These are phyloP conservation scores for Sugiyamaella xylanicola DNA, from an alignment of 1,139 yeast species.

Conservation along the genomic window DNA sequence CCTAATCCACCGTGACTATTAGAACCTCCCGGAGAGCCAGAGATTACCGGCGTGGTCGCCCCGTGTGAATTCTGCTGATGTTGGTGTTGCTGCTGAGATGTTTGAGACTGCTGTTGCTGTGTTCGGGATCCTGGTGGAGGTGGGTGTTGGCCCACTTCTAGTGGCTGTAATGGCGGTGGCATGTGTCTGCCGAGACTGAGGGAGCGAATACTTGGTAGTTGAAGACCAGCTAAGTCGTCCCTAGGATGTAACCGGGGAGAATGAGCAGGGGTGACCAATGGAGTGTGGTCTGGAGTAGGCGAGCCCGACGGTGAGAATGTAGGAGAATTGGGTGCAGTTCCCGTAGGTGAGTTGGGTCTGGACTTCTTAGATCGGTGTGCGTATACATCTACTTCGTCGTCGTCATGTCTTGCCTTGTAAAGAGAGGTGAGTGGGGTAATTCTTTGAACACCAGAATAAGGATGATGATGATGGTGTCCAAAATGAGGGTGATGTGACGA, in stretches of 20 bases:
- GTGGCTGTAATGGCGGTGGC: constrained; percentile 41
- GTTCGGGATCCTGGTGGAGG: constrained; percentile 4
- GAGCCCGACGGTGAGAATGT: constrained; percentile 44
- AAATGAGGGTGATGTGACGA: constrained; percentile 33
- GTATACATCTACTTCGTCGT: constrained; percentile 53
- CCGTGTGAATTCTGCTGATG: constrained; percentile 6
- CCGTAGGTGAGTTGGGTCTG: constrained; percentile 77
- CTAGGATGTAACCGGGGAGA: constrained; percentile 53
- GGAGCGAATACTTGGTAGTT: constrained; percentile 46
- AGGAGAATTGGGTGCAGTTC: constrained; percentile 64
- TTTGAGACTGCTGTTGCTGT: constrained; percentile 4
- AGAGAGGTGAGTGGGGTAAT: constrained; percentile 21
- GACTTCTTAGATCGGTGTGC: constrained; percentile 61
- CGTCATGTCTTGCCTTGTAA: constrained; percentile 34
- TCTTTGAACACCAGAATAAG: constrained; percentile 6
- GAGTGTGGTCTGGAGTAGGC: constrained; percentile 58
- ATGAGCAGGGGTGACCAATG: constrained; percentile 60
- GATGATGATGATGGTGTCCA: constrained; percentile 34
- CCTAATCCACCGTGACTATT: not conserved
- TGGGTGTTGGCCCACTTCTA: constrained; percentile 37
- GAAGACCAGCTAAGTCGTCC: constrained; percentile 39
- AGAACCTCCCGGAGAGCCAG: not conserved
- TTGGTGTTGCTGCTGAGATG: not conserved
- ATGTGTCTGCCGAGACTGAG: constrained; percentile 41
- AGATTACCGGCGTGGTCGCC: not conserved